Percentiles rank a stretch among this genome's conserved stretches.
phyloP scores from a whole-genome alignment of 208 protist genomes.

The Crithidia expoeki region DNA sequence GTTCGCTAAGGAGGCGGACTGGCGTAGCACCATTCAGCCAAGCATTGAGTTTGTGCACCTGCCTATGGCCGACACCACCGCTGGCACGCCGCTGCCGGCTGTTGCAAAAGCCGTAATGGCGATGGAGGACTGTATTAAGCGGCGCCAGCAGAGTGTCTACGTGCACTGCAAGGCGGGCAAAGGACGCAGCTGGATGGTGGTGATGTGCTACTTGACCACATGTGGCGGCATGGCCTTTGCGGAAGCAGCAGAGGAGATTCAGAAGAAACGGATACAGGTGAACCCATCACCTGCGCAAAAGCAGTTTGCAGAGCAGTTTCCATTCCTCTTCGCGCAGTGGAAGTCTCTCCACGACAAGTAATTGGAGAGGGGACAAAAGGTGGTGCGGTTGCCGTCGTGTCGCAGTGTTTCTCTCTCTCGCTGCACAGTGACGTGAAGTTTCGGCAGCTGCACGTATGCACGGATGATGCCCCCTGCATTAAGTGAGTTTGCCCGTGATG shows the following conservation, averaged over 20 bases:
- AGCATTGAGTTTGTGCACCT: conserved; percentile 63
- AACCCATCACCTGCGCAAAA: conserved; percentile 68
- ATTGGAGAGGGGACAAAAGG: too few relatives aligned
- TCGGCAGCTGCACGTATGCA: too few relatives aligned
- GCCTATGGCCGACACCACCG: conserved; percentile 76
- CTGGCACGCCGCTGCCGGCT: conserved; percentile 47
- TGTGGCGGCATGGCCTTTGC: conserved; percentile 66
- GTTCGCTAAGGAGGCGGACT: conserved; percentile 80
- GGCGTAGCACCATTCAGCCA: conserved; percentile 49
- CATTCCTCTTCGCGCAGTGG: conserved; percentile 47
- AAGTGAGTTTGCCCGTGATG: too few relatives aligned
- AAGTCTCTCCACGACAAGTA: conserved; percentile 31
- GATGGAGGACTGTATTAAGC: conserved; percentile 59
- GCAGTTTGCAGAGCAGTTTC: conserved; percentile 65
- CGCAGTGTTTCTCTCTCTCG: not conserved
- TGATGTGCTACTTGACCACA: conserved; percentile 86
- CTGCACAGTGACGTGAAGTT: not conserved
- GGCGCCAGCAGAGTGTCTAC: conserved; percentile 57
- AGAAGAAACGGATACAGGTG: conserved; percentile 60
- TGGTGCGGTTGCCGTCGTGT: too few relatives aligned
- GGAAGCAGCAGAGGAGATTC: conserved; percentile 51
- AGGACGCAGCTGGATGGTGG: conserved; percentile 88
- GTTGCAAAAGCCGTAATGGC: conserved; percentile 59
- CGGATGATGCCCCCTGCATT: too few relatives aligned
- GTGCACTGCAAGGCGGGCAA: conserved; percentile 93